Base-by-base conservation (phyloP, 169 alveolate genomes). In the Cryptosporidium andersoni region DNA sequence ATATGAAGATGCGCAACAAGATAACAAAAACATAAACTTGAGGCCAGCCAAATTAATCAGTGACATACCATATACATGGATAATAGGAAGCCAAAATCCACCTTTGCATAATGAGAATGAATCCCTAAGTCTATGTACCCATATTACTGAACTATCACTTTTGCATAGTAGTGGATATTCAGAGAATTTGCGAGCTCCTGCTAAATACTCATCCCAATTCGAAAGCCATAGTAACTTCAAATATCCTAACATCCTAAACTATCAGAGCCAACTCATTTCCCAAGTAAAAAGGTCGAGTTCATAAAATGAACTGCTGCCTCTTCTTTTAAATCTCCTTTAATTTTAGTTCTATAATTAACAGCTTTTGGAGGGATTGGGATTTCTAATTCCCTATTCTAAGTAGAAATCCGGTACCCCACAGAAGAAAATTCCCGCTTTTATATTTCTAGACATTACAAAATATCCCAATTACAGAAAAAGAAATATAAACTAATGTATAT, bases 61-160 rank as follows among this genome's bases (percentile, higher is more conserved):
- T 4, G 85, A 74, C n/a, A 45, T 53, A 36, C 85, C 66, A 60
- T 74, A 74, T 45, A 74, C 85, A 14, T 60, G 60, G 34, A 74
- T 58, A 34, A 74, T 7, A 2, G 85, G 68, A 58, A 47, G 53
- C 85, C 85, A 74, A 25, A 74, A 74, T 7, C 49, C 52, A 36
- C 47, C 16, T 42, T 34, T 58, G 0, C 51, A 36, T 42, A 47
- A 43, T 8, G 85, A 56, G 45, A 74, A 55, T 7, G 85, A 12
- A n/a, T 74, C 85, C 47, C 85, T 55, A 11, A 74, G 52, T 58
- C 67, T 74, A 48, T 74, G 14, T 3, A 74, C 60, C 85, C 85
- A 74, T 43, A 74, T 58, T 7, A 62, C 11, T 11, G 85, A 68
- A 11, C 74, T 58, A 52, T 74, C 85, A 1, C 85, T 68, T 14